Base-by-base conservation (phyloP, 192 early-diverging fungal species). In the Kickxella alabastrina region DNA sequence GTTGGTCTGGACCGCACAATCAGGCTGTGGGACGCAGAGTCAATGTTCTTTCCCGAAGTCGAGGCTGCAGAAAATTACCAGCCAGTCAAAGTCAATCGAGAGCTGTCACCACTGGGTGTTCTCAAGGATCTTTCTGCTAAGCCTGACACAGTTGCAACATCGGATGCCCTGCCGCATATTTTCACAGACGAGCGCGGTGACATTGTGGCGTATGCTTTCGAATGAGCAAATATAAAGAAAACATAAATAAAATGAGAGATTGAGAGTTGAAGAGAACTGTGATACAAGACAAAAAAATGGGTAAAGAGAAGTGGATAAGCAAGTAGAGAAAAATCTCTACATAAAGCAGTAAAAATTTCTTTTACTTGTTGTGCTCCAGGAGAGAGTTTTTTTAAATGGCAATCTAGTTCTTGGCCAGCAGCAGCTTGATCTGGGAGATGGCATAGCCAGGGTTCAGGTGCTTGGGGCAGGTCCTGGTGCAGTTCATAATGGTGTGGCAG, bases 401-500 rank as follows among this genome's bases (percentile, higher is more conserved):
- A 32, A 32, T 81, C 79, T 58, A 87, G 63, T 79, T 69, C 31
- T 63, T 68, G 48, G 93, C 89, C 85, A 96, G 92, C 44, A 84
- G 63, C 75, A 87, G 88, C 82, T 98, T 98, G 74, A 98, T 95
- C 80, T 92, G 77, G 31, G 95, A 88, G 81, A 98, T 98, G 37
- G 95, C 95, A 17, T 75, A 67, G 68, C 95, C 95, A n/a, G 93
- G 95, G 76, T 95, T 93, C 29, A 98, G 82, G 38, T 93, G 93
- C 87, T 98, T 98, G 58, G 95, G 95, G 69, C 95, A 96, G 31
- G 95, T 98, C 54, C 87, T 81, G 34, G 92, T 80, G 69, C 95
- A 96, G 87, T 98, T 93, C 95, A 95, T 95, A 69, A 97, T 97
- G 50, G 95, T 96, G 80, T 98, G 95, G 86, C 95, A 98, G 40